Evolutionary conservation across 2,329 filamentous ascomycete species (phyloP).

Genomic region (Stachybotrys chlorohalonatus): DNA sequence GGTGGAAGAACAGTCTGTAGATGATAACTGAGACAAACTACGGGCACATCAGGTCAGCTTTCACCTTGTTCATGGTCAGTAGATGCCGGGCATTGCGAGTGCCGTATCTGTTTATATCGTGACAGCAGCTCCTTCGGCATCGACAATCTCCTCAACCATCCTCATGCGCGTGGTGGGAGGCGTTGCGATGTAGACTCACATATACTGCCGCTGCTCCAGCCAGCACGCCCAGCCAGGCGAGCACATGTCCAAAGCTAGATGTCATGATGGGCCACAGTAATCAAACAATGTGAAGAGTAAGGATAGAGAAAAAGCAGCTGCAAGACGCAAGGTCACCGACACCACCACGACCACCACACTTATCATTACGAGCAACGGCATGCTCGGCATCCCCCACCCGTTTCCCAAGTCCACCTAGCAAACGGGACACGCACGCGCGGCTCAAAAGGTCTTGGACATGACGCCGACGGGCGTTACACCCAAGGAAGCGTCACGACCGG

Average conservation of each 20-base stretch:
- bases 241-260: constrained; percentile 23
- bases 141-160: too few relatives aligned
- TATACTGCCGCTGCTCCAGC: constrained; percentile 27
- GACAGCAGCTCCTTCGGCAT: too few relatives aligned
- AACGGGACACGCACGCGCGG: too few relatives aligned
- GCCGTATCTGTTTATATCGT: too few relatives aligned
- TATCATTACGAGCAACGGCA: background rate
- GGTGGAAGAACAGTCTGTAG: constrained; percentile 55
- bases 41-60: background rate
- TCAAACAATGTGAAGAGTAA: background rate
- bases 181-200: constrained; percentile 21
- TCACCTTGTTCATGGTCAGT: background rate
- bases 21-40: constrained; percentile 33
- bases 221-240: constrained; percentile 29
- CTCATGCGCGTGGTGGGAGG: too few relatives aligned
- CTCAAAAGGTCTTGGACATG: too few relatives aligned
- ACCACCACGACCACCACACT: background rate
- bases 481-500: too few relatives aligned
- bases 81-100: too few relatives aligned
- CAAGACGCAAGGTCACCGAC: background rate
- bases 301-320: constrained; percentile 1
- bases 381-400: constrained; percentile 1
- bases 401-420: constrained; percentile 2
- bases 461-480: too few relatives aligned
- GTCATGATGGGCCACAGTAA: constrained; percentile 13